Evolutionary conservation across 352 stramenopile genomes (phyloP).

Genomic region (Globisporangium acanthophoron): DNA sequence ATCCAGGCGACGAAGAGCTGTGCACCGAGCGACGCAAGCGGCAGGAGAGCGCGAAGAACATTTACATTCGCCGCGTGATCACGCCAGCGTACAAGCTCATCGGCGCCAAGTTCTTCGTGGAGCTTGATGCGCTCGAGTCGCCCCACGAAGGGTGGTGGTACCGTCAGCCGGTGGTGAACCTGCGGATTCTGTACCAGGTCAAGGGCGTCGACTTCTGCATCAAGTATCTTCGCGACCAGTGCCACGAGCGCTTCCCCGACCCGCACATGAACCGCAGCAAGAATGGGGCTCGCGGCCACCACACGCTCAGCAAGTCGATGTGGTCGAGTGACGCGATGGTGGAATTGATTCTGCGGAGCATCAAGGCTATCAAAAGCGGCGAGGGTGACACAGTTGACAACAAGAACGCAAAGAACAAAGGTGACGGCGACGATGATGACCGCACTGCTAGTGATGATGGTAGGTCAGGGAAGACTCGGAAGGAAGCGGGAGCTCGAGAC

Average conservation of each 20-base stretch:
- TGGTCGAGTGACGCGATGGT: conserved; percentile 15
- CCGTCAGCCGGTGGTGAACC: conserved; percentile 9
- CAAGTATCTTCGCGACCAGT: conserved; percentile 20
- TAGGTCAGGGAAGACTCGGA: too few species aligned
- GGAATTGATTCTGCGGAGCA: conserved; percentile 11
- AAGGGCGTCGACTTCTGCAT: conserved; percentile 15
- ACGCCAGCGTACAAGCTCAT: conserved; percentile 14
- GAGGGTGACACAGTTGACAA: not conserved
- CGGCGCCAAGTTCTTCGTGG: conserved; percentile 23
- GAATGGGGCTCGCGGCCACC: conserved; percentile 1
- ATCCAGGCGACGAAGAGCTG: not conserved
- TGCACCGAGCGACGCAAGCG: conserved; percentile 8
- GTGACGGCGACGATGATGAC: too few species aligned
- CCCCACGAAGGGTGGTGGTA: conserved; percentile 25
- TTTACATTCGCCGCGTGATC: conserved; percentile 20
- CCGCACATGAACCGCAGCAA: not conserved
- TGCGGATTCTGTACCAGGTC: conserved; percentile 13
- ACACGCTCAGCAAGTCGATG: conserved; percentile 26
- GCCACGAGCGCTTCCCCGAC: conserved; percentile 18
- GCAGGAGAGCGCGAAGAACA: conserved; percentile 16
- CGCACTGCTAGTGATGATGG: too few species aligned
- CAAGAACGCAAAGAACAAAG: not conserved
- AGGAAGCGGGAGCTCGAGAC: too few species aligned
- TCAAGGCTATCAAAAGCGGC: conserved; percentile 12
- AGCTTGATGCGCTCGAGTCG: conserved; percentile 14